phyloP scores from a whole-genome alignment of 2,329 filamentous ascomycete genomes.

The Fusarium goolgardi region DNA sequence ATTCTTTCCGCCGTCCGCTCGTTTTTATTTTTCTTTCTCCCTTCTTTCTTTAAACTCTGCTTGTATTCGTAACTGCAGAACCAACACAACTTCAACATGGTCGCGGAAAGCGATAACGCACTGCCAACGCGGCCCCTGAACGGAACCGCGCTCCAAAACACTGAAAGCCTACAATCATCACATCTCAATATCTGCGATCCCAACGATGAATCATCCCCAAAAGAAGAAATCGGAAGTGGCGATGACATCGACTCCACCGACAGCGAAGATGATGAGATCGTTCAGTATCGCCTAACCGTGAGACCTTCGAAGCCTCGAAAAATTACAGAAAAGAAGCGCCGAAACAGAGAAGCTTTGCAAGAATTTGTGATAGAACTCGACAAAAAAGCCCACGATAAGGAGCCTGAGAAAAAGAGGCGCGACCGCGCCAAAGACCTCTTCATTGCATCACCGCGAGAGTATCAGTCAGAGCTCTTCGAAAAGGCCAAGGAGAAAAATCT shows the following conservation, averaged over 20 bases:
- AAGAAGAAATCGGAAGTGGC: too few species aligned
- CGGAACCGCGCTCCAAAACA: too few species aligned
- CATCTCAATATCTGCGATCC: too few species aligned
- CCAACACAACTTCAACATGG: constrained; percentile 1
- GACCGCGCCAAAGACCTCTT: too few species aligned
- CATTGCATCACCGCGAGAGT: constrained; percentile 63
- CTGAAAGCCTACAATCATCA: too few species aligned
- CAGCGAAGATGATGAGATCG: constrained; percentile 46
- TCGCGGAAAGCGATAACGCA: too few species aligned
- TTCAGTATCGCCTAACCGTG: constrained; percentile 46
- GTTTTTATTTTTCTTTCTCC: too few species aligned
- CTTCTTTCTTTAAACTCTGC: too few species aligned
- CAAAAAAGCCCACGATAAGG: constrained; percentile 50
- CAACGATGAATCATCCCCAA: too few species aligned
- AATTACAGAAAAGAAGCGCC: constrained; percentile 60
- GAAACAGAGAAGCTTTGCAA: constrained; percentile 64
- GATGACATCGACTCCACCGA: constrained; percentile 22
- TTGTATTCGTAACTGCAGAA: not conserved
- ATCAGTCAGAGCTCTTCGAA: constrained; percentile 92
- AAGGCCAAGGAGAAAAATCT: constrained; percentile 85
- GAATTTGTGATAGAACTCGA: constrained; percentile 55
- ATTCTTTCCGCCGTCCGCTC: not conserved
- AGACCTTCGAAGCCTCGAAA: constrained; percentile 52
- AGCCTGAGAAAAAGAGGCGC: constrained; percentile 48
- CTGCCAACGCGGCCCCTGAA: too few species aligned